Evolutionary conservation across 495 filamentous ascomycete species (phyloP).

Genomic region (Collariella sp.): DNA sequence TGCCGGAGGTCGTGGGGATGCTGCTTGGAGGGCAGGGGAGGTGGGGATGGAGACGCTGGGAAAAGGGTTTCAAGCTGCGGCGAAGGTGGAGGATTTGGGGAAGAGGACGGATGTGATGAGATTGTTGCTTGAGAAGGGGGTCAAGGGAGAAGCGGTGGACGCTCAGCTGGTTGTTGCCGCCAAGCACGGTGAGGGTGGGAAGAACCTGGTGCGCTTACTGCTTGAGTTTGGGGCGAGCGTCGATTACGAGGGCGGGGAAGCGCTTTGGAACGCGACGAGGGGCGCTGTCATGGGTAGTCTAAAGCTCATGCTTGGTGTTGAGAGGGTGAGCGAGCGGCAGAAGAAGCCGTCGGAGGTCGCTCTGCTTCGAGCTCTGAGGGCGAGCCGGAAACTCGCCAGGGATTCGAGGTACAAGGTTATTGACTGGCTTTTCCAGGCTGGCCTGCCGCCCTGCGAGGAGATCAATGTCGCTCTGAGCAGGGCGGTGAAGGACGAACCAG

Average conservation of each 20-base stretch:
- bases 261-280: conserved; percentile 39
- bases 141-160: conserved; percentile 35
- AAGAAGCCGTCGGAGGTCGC: conserved; percentile 33
- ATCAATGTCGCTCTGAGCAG: conserved; percentile 34
- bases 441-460: conserved; percentile 31
- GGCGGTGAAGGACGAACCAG: conserved; percentile 39
- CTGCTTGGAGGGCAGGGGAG: conserved; percentile 27
- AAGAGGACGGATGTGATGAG: conserved; percentile 34
- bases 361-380: conserved; percentile 35
- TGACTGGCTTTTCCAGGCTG: conserved; percentile 38
- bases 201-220: conserved; percentile 33
- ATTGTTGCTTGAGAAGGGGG: conserved; percentile 33
- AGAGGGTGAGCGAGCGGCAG: conserved; percentile 20
- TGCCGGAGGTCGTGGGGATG: conserved; percentile 33
- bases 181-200: conserved; percentile 37
- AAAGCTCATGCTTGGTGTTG: conserved; percentile 37
- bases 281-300: conserved; percentile 36
- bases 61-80: conserved; percentile 38
- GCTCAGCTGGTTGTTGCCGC: conserved; percentile 37
- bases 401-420: conserved; percentile 36
- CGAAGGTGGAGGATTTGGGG: conserved; percentile 33
- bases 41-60: conserved; percentile 29
- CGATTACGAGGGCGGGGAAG: conserved; percentile 39
- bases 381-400: conserved; percentile 33
- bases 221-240: conserved; percentile 36